A percentile compares a stretch with the other conserved stretches of the same genome.
phyloP scores from a whole-genome alignment of 257 asterid genomes.

The Euphrasia confusa region DNA sequence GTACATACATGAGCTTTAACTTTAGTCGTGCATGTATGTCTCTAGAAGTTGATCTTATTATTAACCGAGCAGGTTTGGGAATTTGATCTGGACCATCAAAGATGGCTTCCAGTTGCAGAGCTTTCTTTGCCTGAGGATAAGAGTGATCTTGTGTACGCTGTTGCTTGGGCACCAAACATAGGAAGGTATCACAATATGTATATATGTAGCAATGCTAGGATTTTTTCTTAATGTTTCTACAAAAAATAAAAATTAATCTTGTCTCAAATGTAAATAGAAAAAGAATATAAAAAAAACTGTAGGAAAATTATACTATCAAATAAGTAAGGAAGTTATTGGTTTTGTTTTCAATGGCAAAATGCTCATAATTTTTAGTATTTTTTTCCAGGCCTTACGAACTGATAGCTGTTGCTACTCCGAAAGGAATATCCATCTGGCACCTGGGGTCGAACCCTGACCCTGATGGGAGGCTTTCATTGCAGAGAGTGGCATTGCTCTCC shows the following conservation, averaged over 20 bases:
- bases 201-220: background rate
- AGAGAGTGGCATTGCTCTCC: slow-evolving; percentile 60
- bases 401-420: slow-evolving; percentile 76
- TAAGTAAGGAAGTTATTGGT: background rate
- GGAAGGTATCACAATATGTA: slow-evolving; percentile 50
- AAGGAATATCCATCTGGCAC: slow-evolving; percentile 87
- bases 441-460: slow-evolving; percentile 66
- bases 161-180: slow-evolving; percentile 91
- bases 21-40: slow-evolving; percentile 1
- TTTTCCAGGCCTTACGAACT: slow-evolving; percentile 77
- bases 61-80: slow-evolving; percentile 77
- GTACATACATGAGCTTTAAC: slow-evolving; percentile 24
- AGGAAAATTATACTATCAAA: background rate
- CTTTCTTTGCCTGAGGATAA: slow-evolving; percentile 72
- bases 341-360: background rate
- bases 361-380: background rate
- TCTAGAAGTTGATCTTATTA: background rate
- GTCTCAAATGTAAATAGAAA: background rate
- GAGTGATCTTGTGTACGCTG: slow-evolving; percentile 58
- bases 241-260: background rate
- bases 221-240: background rate
- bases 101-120: slow-evolving; percentile 99
- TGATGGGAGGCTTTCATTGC: slow-evolving; percentile 69
- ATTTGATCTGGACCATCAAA: slow-evolving; percentile 89
- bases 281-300: background rate